Conservation (phyloP, 192 early-diverging fungal genomes). For the Rhizoclosmatium sp. region DNA sequence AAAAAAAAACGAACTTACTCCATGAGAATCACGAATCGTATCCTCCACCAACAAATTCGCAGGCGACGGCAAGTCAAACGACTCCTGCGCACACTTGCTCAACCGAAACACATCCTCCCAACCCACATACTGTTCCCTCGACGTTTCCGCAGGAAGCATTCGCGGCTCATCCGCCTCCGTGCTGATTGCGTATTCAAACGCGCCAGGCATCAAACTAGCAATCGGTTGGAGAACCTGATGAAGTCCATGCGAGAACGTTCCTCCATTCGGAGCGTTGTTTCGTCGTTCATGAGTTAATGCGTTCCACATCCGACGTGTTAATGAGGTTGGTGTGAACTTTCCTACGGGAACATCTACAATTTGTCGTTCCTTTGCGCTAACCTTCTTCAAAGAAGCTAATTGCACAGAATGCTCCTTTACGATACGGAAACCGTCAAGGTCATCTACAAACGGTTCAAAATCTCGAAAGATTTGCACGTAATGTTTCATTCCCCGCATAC, state of each 20-base stretch:
- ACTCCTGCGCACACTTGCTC: slow-evolving; percentile 6
- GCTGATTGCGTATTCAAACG: slow-evolving; percentile 6
- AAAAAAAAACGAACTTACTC: neutral
- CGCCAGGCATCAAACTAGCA: neutral
- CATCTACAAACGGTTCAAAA: neutral
- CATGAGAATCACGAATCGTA: slow-evolving; percentile 1
- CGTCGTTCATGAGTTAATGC: neutral
- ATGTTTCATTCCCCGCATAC: slow-evolving; percentile 6
- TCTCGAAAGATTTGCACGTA: slow-evolving; percentile 32
- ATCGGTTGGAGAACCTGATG: neutral
- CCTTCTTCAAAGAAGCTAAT: too few relatives aligned
- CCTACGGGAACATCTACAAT: neutral
- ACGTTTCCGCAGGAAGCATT: slow-evolving; percentile 15
- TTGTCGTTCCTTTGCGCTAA: neutral
- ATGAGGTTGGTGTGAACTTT: neutral
- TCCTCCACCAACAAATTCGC: slow-evolving; percentile 7
- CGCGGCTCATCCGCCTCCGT: slow-evolving; percentile 17
- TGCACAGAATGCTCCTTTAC: neutral
- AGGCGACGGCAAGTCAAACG: neutral
- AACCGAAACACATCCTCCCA: slow-evolving; percentile 1
- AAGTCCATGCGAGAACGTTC: neutral
- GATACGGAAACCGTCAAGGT: neutral
- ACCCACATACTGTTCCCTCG: neutral
- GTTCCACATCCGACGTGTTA: neutral
- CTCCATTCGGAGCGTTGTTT: neutral